Evolutionary conservation across 352 stramenopile species (phyloP).

Genomic region (Pythium coloratum): DNA sequence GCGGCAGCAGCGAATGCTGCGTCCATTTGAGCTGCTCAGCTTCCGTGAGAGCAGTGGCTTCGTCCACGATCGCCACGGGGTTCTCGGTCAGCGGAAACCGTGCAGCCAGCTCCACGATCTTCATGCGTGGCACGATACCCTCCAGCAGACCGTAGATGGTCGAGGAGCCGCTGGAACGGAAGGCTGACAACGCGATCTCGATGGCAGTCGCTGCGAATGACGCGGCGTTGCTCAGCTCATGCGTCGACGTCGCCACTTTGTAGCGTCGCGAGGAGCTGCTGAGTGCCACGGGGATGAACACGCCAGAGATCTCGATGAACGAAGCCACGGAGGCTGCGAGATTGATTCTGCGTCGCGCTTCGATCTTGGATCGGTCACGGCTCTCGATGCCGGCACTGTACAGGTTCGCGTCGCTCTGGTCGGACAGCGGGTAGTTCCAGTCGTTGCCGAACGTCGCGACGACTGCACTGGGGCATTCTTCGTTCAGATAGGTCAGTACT

Average conservation of each 20-base stretch:
- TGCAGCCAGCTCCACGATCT: constrained; percentile 52
- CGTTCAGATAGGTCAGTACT: constrained; percentile 64
- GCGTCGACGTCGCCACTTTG: not conserved
- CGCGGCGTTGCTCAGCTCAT: constrained; percentile 7
- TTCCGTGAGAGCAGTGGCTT: constrained; percentile 27
- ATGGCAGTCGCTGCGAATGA: constrained; percentile 52
- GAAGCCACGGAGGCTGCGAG: constrained; percentile 60
- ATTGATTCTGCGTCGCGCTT: constrained; percentile 61
- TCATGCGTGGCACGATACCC: constrained; percentile 51
- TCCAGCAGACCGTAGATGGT: constrained; percentile 45
- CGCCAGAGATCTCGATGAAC: constrained; percentile 52
- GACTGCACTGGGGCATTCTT: constrained; percentile 68
- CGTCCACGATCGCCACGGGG: constrained; percentile 34
- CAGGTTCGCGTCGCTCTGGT: constrained; percentile 42
- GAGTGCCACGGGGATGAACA: constrained; percentile 66
- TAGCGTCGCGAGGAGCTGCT: constrained; percentile 9
- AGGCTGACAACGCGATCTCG: constrained; percentile 46
- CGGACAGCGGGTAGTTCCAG: constrained; percentile 63
- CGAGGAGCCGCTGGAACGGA: constrained; percentile 26
- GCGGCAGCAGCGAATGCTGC: constrained; percentile 48
- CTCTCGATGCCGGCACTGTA: constrained; percentile 37
- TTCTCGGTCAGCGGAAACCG: constrained; percentile 41
- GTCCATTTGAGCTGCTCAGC: constrained; percentile 15
- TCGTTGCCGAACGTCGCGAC: constrained; percentile 67
- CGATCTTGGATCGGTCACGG: constrained; percentile 59